A percentile compares a stretch with the other conserved stretches of the same genome.
Evolutionary conservation across 2,329 filamentous ascomycete species (phyloP).

Genomic region (Aspergillus fructus): DNA sequence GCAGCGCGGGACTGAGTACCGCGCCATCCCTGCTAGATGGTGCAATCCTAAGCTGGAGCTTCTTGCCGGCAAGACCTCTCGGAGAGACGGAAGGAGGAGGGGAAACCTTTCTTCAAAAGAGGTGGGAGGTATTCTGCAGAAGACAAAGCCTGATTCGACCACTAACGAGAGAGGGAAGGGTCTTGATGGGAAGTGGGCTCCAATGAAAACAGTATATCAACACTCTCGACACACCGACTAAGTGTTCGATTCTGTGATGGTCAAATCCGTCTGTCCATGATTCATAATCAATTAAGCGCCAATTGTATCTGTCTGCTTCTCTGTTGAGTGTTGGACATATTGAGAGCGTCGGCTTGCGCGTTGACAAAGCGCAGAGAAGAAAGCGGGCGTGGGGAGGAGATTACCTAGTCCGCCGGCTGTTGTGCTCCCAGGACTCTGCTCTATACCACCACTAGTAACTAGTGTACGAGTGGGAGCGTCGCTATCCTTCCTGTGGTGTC

Average conservation of each 20-base stretch:
- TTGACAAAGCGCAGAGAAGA: neutral
- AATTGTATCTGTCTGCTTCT: neutral
- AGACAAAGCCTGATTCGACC: constrained; percentile 10
- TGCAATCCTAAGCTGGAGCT: neutral
- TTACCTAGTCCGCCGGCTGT: neutral
- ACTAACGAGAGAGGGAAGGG: constrained; percentile 7
- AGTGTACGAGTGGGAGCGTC: neutral
- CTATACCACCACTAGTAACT: neutral
- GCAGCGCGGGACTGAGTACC: neutral
- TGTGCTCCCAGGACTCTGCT: neutral
- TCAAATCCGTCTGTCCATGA: neutral
- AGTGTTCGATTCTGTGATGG: neutral
- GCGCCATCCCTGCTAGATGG: neutral
- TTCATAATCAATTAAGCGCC: constrained; percentile 4
- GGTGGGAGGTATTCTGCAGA: constrained; percentile 2
- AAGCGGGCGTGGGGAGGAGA: neutral
- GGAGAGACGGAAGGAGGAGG: constrained; percentile 1
- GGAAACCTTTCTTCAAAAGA: neutral
- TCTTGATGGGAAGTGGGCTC: constrained; percentile 12
- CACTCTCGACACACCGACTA: constrained; percentile 5
- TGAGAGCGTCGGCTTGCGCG: neutral
- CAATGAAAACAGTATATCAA: constrained; percentile 10
- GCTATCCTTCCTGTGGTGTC: neutral
- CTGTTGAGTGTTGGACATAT: neutral
- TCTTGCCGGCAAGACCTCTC: neutral